A percentile compares a stretch with the other conserved stretches of the same genome.
These are phyloP conservation scores for Pleurotus eryngii DNA, from an alignment of 768 basidiomycete genomes.

Conservation along the genomic window DNA sequence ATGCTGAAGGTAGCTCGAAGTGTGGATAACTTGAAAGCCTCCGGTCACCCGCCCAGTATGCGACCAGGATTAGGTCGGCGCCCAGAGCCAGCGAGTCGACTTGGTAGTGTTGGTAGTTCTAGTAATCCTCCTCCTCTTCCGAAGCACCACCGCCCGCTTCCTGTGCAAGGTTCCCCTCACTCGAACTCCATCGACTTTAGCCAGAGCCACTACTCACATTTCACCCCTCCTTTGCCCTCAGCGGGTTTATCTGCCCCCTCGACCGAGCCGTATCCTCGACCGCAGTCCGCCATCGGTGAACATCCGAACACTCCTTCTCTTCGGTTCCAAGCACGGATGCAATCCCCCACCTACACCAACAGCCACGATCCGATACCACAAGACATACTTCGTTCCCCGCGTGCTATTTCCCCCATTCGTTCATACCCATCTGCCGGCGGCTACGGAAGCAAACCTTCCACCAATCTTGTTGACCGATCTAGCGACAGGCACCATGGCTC, in stretches of 20 bases:
- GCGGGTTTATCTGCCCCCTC: conserved; percentile 36
- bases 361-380: conserved; percentile 28
- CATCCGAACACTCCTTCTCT: conserved; percentile 36
- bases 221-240: conserved; percentile 15
- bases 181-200: conserved; percentile 27
- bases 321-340: conserved; percentile 24
- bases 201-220: conserved; percentile 23
- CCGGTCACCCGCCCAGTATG: conserved; percentile 27
- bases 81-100: conserved; percentile 23
- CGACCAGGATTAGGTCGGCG: conserved; percentile 28
- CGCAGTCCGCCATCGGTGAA: conserved; percentile 61
- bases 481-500: conserved; percentile 34
- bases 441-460: conserved; percentile 29
- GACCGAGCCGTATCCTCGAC: conserved; percentile 59
- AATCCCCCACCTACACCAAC: conserved; percentile 32
- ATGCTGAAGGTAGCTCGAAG: conserved; percentile 47
- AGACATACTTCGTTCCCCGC: conserved; percentile 37
- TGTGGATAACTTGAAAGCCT: conserved; percentile 49
- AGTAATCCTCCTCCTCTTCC: conserved; percentile 27
- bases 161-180: conserved; percentile 37
- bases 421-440: conserved; percentile 24
- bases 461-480: conserved; percentile 28
- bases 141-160: conserved; percentile 37
- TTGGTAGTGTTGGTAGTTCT: conserved; percentile 14
- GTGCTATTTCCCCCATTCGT: conserved; percentile 35